Evolutionary conservation across 139 green algal genomes (phyloP).

Genomic region (Chlamydomonas urium): DNA sequence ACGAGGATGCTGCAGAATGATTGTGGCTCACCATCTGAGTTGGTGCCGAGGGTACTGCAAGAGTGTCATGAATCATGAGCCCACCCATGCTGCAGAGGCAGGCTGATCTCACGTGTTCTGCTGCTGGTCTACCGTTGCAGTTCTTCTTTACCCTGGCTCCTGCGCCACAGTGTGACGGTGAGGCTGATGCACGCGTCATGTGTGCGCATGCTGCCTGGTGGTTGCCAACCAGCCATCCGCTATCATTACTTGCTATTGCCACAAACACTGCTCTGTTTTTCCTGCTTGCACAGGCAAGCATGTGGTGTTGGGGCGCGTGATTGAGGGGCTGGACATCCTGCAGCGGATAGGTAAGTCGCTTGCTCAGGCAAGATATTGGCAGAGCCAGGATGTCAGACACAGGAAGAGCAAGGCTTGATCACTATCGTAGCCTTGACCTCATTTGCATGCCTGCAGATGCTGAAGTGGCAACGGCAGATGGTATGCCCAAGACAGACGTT

Average conservation of each 20-base stretch:
- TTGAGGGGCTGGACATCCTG: conserved; percentile 73
- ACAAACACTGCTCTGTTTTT: not conserved
- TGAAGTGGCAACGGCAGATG: conserved; percentile 41
- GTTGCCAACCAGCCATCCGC: not conserved
- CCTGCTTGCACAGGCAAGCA: conserved; percentile 61
- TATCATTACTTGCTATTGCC: not conserved
- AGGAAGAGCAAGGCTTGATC: not conserved
- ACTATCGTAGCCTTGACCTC: not conserved
- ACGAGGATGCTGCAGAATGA: not conserved
- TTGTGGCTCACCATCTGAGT: not conserved
- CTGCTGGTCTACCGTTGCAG: conserved; percentile 35
- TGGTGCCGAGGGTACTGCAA: not conserved
- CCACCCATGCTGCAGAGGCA: not conserved
- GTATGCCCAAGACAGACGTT: conserved; percentile 40
- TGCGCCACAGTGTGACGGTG: conserved; percentile 64
- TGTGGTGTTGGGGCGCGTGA: conserved; percentile 77
- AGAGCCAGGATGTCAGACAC: not conserved
- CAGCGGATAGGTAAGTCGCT: conserved; percentile 52
- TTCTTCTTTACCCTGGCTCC: conserved; percentile 82
- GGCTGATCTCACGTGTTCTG: not conserved
- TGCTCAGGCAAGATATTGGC: not conserved
- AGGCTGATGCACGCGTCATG: not conserved
- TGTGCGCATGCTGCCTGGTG: not conserved
- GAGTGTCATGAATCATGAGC: no score
- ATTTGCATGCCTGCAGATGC: conserved; percentile 32